A percentile compares a stretch with the other conserved stretches of the same genome.
These are phyloP conservation scores for Pleurotus tuber-regium DNA, from an alignment of 768 basidiomycete species.

Conservation along the genomic window DNA sequence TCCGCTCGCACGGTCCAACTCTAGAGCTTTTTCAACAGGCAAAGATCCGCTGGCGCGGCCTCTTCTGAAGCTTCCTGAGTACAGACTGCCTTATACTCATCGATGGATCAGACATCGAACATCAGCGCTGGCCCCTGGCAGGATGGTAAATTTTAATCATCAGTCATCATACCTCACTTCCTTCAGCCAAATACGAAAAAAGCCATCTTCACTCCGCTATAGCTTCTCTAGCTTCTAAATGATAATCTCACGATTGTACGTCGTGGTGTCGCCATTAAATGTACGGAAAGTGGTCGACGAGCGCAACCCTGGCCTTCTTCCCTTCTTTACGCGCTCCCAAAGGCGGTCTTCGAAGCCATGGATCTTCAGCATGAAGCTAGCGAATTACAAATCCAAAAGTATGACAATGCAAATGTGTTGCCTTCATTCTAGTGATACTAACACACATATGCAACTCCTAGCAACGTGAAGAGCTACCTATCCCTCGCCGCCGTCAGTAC, in stretches of 20 bases:
- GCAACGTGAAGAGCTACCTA: constrained; percentile 9
- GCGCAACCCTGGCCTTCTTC: not conserved
- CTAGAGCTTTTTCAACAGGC: too few species aligned
- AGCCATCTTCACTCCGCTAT: not conserved
- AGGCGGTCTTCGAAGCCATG: not conserved
- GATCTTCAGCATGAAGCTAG: not conserved
- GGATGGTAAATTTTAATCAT: not conserved
- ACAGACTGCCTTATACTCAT: not conserved
- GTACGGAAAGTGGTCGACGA: not conserved
- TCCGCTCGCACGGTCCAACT: not conserved
- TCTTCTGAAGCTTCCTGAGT: not conserved
- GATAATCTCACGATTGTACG: not conserved
- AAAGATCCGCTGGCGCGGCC: not conserved
- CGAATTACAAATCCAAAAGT: constrained; percentile 5
- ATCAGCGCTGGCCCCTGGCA: not conserved
- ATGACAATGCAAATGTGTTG: not conserved
- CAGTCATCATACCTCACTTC: too few species aligned
- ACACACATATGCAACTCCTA: too few species aligned
- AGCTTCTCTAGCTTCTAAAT: not conserved
- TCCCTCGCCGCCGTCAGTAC: constrained; percentile 6
- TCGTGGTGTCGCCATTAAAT: not conserved
- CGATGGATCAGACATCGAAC: too few species aligned
- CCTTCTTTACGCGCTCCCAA: not conserved
- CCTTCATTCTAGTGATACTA: not conserved
- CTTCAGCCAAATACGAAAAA: too few species aligned